Conservation (phyloP, 306 rosid species). For the Begonia masoniana region DNA sequence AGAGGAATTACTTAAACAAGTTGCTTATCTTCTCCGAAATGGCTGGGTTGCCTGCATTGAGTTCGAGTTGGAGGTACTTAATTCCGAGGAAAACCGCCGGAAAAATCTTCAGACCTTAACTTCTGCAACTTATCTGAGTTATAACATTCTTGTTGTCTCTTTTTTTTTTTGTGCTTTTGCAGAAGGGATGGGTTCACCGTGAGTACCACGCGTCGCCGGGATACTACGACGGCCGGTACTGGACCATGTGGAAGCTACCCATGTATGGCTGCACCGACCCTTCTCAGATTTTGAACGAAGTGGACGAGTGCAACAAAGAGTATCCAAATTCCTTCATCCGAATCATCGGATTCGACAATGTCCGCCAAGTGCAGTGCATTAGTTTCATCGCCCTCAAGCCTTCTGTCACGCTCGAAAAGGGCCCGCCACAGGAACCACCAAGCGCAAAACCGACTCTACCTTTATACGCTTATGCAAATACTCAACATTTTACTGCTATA, state of each 20-base stretch:
- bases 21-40: conserved; percentile 40
- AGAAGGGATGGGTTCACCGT: conserved; percentile 38
- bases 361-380: conserved; percentile 71
- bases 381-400: conserved; percentile 86
- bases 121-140: background rate
- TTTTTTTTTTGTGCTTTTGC: background rate
- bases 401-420: background rate
- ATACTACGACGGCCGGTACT: conserved; percentile 79
- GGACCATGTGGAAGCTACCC: conserved; percentile 97
- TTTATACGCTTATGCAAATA: too few species aligned
- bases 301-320: conserved; percentile 23
- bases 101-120: background rate
- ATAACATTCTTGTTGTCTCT: too few species aligned
- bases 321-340: conserved; percentile 40
- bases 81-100: background rate
- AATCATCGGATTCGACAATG: conserved; percentile 81
- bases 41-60: conserved; percentile 80
- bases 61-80: conserved; percentile 34
- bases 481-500: too few species aligned
- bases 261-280: conserved; percentile 67
- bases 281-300: conserved; percentile 34
- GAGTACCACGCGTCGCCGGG: conserved; percentile 50
- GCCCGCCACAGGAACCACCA: too few species aligned
- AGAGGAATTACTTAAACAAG: conserved; percentile 22
- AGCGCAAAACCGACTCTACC: too few species aligned